Evolutionary conservation across 805 yeast species (phyloP), one percentile per base, ranked within the genome.

Genomic region (Candida montana): DNA sequence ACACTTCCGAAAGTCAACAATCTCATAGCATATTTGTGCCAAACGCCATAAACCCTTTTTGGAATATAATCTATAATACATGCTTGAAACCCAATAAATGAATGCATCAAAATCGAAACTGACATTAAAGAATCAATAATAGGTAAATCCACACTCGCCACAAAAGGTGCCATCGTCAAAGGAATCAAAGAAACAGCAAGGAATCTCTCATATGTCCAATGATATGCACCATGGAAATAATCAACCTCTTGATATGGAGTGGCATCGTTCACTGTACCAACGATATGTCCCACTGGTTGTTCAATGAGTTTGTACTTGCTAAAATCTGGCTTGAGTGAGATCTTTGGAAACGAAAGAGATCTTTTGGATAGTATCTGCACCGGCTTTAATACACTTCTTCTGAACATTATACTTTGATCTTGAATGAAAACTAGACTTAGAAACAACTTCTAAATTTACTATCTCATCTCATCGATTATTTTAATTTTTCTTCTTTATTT

Each of bases 1-100:
- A 74, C 71, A 19, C 86, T 71, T 35, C 93, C 91, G 20, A 79
- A 59, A 30, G 79, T 68, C 56, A 85, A 68, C 36, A 79, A 55
- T 51, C 72, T 71, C 74, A 75, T 75, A 42, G 86, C 84, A 45
- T 60, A 61, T 44, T 67, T 70, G 63, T 83, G 86, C 72, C 75
- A 72, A 27, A 69, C 49, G 13, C 90, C 89, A 54, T 74, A 85
- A 28, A 79, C 85, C 67, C 91, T 75, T 57, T 67, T 67, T 39
- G 91, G 93, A 41, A 85, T 80, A 64, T 83, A 83, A 62, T 85
- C 93, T 42, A 75, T 74, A 52, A 85, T 84, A 69, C 93, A 83
- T 33, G 86, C 71, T 55, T 78, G 80, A 69, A 83, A 79, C 3
- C 93, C 95, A 37, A 77, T 77, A 59, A 75, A 77, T 42, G 79